Conservation (phyloP, 1,139 yeast species). For the Taphrina flavorubra region DNA sequence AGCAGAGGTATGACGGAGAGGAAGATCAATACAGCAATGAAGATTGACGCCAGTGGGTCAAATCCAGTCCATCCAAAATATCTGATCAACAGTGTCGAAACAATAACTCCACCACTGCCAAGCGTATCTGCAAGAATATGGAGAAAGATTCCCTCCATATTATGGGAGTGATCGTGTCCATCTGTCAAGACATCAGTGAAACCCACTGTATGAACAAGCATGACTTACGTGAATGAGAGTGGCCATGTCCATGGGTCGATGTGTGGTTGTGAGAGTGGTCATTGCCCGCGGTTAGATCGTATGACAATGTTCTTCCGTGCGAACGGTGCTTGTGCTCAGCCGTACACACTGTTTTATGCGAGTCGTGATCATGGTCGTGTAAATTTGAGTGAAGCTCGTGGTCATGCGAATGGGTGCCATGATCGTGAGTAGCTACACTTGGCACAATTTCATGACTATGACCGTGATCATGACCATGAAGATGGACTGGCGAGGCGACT, state of each 20-base stretch:
- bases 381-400: neutral
- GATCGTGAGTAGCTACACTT: constrained; percentile 1
- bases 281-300: constrained; percentile 38
- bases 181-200: constrained; percentile 9
- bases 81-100: constrained; percentile 68
- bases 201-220: neutral
- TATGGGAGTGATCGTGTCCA: constrained; percentile 63
- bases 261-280: constrained; percentile 43
- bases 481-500: neutral
- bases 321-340: constrained; percentile 47
- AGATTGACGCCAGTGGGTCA: constrained; percentile 89
- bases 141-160: constrained; percentile 90
- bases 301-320: constrained; percentile 37
- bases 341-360: too few species aligned
- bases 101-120: constrained; percentile 94
- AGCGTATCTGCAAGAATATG: constrained; percentile 94
- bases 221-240: constrained; percentile 34
- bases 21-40: constrained; percentile 81
- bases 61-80: constrained; percentile 64
- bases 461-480: constrained; percentile 20
- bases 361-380: neutral
- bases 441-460: constrained; percentile 30
- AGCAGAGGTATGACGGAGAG: constrained; percentile 82
- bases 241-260: constrained; percentile 31
- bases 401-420: neutral